These are phyloP conservation scores for Hypoxylon sp. DNA, from an alignment of 2,329 filamentous ascomycete species.

Conservation along the genomic window DNA sequence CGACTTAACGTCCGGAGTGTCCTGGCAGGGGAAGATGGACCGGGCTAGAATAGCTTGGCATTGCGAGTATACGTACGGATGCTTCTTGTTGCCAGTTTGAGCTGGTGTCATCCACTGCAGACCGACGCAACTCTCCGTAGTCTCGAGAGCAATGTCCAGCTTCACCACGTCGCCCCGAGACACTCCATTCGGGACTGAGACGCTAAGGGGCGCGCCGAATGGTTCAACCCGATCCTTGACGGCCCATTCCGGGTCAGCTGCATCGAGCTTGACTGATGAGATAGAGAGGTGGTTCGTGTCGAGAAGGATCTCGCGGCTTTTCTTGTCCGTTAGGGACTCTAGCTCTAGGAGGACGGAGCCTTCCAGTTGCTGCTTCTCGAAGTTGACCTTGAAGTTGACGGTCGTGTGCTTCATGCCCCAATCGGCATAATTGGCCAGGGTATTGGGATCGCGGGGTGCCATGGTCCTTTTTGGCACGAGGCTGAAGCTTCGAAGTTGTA, in stretches of 20 bases:
- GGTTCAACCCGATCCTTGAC: conserved; percentile 77
- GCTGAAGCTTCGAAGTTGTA: conserved; percentile 40
- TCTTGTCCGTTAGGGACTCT: conserved; percentile 78
- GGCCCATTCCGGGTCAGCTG: conserved; percentile 73
- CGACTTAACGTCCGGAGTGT: conserved; percentile 97
- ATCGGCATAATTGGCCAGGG: conserved; percentile 89
- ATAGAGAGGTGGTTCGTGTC: conserved; percentile 90
- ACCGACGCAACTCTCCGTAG: conserved; percentile 89
- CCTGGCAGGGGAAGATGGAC: conserved; percentile 95
- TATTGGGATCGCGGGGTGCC: conserved; percentile 81
- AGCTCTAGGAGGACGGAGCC: conserved; percentile 83
- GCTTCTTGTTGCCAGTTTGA: conserved; percentile 94
- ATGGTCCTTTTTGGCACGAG: conserved; percentile 46
- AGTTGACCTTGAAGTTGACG: conserved; percentile 85
- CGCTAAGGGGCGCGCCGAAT: conserved; percentile 77
- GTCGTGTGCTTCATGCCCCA: conserved; percentile 88
- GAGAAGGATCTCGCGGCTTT: conserved; percentile 81
- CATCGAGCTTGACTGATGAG: conserved; percentile 76
- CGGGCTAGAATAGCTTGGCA: conserved; percentile 96
- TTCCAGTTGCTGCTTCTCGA: conserved; percentile 79
- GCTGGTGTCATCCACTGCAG: conserved; percentile 94
- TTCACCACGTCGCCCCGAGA: conserved; percentile 65
- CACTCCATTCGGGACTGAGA: conserved; percentile 68
- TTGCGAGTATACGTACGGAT: conserved; percentile 98
- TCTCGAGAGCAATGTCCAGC: conserved; percentile 77